These are phyloP conservation scores for Penicillium frequentans DNA, from an alignment of 2,329 filamentous ascomycete species.

Conservation along the genomic window DNA sequence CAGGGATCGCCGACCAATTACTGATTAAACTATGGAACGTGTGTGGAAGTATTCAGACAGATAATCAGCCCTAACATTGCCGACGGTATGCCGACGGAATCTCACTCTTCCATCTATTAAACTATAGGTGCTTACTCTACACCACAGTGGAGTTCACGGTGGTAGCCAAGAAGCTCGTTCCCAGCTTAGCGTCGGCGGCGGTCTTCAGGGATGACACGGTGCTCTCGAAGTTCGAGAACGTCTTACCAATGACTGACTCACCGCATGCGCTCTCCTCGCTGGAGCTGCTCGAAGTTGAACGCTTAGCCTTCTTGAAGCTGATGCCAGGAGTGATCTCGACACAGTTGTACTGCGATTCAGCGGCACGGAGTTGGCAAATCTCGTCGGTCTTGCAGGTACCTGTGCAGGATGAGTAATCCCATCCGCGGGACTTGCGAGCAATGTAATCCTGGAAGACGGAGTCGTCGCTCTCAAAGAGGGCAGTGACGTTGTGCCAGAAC, in stretches of 20 bases:
- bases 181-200: constrained; percentile 12
- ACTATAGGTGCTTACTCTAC: neutral
- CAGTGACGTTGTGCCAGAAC: constrained; percentile 61
- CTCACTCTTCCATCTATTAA: neutral
- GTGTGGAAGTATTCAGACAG: neutral
- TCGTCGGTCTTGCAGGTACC: constrained; percentile 46
- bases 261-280: constrained; percentile 11
- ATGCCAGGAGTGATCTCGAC: constrained; percentile 39
- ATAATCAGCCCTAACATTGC: neutral
- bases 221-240: constrained; percentile 17
- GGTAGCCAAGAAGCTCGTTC: constrained; percentile 11
- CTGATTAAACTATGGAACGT: constrained; percentile 2
- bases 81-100: neutral
- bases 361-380: constrained; percentile 55
- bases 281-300: constrained; percentile 5
- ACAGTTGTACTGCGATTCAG: constrained; percentile 55
- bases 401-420: constrained; percentile 42
- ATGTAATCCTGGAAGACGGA: constrained; percentile 50
- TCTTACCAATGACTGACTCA: constrained; percentile 14
- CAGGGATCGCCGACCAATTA: constrained; percentile 3
- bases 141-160: constrained; percentile 9
- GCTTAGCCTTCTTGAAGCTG: constrained; percentile 29
- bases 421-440: constrained; percentile 51
- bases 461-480: constrained; percentile 46
- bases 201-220: constrained; percentile 10